A percentile compares a stretch with the other conserved stretches of the same genome.
These are phyloP conservation scores for Ilyonectria mors-panacis DNA, from an alignment of 2,329 filamentous ascomycete genomes.

Conservation along the genomic window DNA sequence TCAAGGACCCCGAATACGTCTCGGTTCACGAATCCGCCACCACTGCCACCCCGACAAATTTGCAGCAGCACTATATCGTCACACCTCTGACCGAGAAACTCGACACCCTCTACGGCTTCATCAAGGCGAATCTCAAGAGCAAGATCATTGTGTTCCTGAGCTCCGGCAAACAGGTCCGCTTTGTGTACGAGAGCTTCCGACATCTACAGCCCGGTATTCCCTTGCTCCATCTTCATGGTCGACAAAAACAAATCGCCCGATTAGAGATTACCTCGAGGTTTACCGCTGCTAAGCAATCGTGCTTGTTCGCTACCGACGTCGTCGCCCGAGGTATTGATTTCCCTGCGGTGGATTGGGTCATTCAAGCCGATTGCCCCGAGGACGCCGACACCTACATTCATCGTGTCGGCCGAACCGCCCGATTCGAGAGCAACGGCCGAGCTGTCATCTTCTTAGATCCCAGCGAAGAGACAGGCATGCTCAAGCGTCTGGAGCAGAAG, in stretches of 20 bases:
- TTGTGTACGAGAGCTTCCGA: slow-evolving; percentile 93
- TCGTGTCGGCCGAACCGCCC: slow-evolving; percentile 92
- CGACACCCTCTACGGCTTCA: slow-evolving; percentile 92
- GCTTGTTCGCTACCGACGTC: slow-evolving; percentile 95
- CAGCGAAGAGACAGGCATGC: slow-evolving; percentile 92
- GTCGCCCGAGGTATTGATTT: slow-evolving; percentile 96
- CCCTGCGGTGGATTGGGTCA: slow-evolving; percentile 96
- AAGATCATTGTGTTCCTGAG: slow-evolving; percentile 98
- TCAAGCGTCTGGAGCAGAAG: slow-evolving; percentile 86
- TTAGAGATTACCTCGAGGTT: slow-evolving; percentile 91
- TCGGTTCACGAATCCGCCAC: slow-evolving; percentile 89
- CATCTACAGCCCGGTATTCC: slow-evolving; percentile 96
- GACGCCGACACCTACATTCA: slow-evolving; percentile 99
- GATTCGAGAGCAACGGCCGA: slow-evolving; percentile 88
- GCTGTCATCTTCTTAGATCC: slow-evolving; percentile 94
- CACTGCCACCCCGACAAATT: slow-evolving; percentile 83
- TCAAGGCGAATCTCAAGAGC: slow-evolving; percentile 89
- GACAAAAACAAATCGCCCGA: slow-evolving; percentile 91
- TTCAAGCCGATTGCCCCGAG: slow-evolving; percentile 98
- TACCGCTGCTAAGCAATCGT: slow-evolving; percentile 83
- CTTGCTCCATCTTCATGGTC: slow-evolving; percentile 91
- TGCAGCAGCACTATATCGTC: slow-evolving; percentile 93
- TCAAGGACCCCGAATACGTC: slow-evolving; percentile 94
- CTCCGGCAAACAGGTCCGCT: slow-evolving; percentile 95
- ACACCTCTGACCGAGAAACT: slow-evolving; percentile 91